Conservation (phyloP, 2,329 filamentous ascomycete species). For the Myriosclerotinia curreyana region DNA sequence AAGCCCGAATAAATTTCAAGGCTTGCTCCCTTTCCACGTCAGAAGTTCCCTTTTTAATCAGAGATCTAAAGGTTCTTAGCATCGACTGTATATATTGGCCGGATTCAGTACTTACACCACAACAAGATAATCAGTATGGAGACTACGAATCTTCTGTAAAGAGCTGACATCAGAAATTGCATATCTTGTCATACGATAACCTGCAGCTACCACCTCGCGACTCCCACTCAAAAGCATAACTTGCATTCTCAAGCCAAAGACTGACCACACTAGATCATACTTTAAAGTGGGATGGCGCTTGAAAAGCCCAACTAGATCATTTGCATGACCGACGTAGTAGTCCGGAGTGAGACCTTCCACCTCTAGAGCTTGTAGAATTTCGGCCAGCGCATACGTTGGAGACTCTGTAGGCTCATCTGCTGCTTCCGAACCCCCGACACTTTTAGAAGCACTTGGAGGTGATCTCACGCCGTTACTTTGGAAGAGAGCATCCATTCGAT, state of each 20-base stretch:
- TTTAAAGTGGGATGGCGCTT: conserved; percentile 90
- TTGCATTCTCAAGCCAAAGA: conserved; percentile 91
- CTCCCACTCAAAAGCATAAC: conserved; percentile 94
- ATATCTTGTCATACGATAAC: conserved; percentile 89
- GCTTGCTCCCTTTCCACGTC: conserved; percentile 96
- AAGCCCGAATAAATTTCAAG: conserved; percentile 91
- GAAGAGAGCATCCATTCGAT: conserved; percentile 49
- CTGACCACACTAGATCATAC: conserved; percentile 93
- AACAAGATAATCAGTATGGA: conserved; percentile 91
- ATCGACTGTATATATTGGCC: neutral
- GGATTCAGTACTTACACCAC: conserved; percentile 54
- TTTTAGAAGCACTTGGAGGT: conserved; percentile 54
- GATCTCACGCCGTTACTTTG: conserved; percentile 52
- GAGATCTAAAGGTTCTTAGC: conserved; percentile 52
- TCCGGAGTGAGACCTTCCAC: conserved; percentile 83
- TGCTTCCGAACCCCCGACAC: conserved; percentile 57
- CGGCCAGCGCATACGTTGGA: conserved; percentile 84
- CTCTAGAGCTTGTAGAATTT: conserved; percentile 87
- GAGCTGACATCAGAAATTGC: conserved; percentile 90
- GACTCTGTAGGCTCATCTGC: conserved; percentile 71
- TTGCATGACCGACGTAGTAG: conserved; percentile 91
- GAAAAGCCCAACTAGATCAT: conserved; percentile 93
- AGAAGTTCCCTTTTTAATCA: conserved; percentile 95
- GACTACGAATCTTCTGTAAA: conserved; percentile 76
- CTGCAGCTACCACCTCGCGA: conserved; percentile 90